Evolutionary conservation across 441 rosid species (phyloP).

Genomic region (Francoa sonchifolia): DNA sequence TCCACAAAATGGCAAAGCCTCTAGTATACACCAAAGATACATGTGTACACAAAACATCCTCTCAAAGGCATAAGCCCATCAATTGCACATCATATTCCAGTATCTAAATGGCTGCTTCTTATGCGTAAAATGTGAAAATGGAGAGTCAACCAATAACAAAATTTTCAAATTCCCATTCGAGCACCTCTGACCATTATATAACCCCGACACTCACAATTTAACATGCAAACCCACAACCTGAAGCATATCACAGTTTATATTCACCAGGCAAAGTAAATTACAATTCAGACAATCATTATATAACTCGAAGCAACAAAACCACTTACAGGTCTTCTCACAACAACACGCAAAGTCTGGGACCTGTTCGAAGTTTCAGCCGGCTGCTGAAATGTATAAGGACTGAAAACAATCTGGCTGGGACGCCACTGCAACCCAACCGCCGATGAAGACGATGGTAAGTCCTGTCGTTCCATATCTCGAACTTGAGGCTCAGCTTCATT

Average conservation of each 20-base stretch:
- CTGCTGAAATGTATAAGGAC: constrained; percentile 21
- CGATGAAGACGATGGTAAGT: constrained; percentile 14
- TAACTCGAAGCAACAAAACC: constrained; percentile 5
- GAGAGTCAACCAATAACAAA: background rate
- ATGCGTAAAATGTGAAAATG: background rate
- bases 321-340: constrained; percentile 67
- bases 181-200: background rate
- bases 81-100: no score
- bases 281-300: constrained; percentile 3
- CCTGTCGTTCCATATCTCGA: constrained; percentile 22
- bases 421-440: constrained; percentile 28
- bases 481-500: constrained; percentile 30
- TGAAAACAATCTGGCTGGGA: constrained; percentile 68
- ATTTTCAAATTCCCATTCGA: background rate
- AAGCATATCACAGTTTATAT: constrained; percentile 1
- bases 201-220: background rate
- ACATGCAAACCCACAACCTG: constrained; percentile 2
- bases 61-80: no score
- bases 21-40: no score
- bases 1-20: no score
- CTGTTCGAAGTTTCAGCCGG: constrained; percentile 18
- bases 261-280: constrained; percentile 4
- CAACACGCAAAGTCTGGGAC: constrained; percentile 35
- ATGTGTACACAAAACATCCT: no score
- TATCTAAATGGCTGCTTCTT: no score